These are phyloP conservation scores for Vitis hybrid DNA, from an alignment of 177 flowering plant genomes.

Conservation along the genomic window DNA sequence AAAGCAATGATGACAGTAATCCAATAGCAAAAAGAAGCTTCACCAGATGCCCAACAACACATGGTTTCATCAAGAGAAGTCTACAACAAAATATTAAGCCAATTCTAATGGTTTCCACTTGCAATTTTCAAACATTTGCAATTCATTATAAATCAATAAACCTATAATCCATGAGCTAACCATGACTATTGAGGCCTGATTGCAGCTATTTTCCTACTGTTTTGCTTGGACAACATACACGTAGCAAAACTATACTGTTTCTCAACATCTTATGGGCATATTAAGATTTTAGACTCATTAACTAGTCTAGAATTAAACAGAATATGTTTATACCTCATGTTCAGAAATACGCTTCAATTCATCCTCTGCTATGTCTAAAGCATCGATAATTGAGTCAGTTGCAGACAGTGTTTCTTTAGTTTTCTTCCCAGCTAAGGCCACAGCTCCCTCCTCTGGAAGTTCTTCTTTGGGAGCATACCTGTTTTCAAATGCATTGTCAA, in stretches of 20 bases:
- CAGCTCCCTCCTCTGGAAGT: slow-evolving; percentile 91
- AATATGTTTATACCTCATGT: slow-evolving; percentile 46
- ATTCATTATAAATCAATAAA: background rate
- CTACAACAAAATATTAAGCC: too few species aligned
- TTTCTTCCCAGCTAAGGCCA: slow-evolving; percentile 86
- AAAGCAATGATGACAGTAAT: too few species aligned
- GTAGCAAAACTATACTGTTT: background rate
- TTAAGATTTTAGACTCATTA: background rate
- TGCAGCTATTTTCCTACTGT: background rate
- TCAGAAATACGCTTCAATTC: slow-evolving; percentile 70
- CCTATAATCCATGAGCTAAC: background rate
- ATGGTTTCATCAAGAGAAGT: too few species aligned
- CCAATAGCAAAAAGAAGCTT: too few species aligned
- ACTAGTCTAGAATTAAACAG: too few species aligned
- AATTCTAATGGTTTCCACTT: too few species aligned
- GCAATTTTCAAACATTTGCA: too few species aligned
- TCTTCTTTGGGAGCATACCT: slow-evolving; percentile 66
- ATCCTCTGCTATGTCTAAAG: slow-evolving; percentile 77
- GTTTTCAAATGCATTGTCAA: slow-evolving; percentile 70
- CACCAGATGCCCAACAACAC: too few species aligned
- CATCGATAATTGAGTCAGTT: slow-evolving; percentile 80
- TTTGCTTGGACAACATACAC: background rate
- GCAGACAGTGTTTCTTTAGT: slow-evolving; percentile 82
- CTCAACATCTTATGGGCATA: background rate
- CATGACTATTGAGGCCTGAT: background rate